These are phyloP conservation scores for Astrothelium macrocarpum DNA, from an alignment of 495 filamentous ascomycete species.

Conservation along the genomic window DNA sequence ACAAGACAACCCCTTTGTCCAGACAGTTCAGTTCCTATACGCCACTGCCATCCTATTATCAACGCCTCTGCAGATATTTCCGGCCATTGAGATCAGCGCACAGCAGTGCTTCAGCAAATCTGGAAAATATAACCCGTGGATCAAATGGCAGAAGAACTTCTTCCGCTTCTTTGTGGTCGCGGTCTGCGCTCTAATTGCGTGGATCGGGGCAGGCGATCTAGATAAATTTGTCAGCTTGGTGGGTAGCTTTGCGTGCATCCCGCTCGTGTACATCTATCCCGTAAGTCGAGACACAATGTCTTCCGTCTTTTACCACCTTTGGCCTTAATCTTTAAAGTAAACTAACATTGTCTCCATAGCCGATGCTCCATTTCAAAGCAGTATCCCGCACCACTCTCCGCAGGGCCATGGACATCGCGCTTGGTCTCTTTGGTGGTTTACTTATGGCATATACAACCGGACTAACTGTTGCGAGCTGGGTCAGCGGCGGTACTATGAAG, in stretches of 20 bases:
- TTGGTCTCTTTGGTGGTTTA: conserved; percentile 70
- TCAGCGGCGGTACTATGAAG: conserved; percentile 36
- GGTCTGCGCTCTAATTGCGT: conserved; percentile 42
- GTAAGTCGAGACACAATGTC: conserved; percentile 1
- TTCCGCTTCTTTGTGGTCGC: conserved; percentile 43
- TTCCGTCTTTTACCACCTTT: not conserved
- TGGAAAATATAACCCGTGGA: conserved; percentile 42
- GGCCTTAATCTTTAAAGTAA: not conserved
- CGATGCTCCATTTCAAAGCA: conserved; percentile 75
- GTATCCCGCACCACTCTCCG: conserved; percentile 57
- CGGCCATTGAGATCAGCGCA: conserved; percentile 53
- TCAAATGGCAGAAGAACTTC: conserved; percentile 59
- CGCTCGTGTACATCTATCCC: conserved; percentile 39
- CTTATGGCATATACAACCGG: conserved; percentile 86
- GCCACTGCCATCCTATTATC: conserved; percentile 53
- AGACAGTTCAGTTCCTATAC: conserved; percentile 57
- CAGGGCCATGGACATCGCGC: conserved; percentile 56
- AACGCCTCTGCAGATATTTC: conserved; percentile 56
- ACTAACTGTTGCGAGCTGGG: conserved; percentile 78
- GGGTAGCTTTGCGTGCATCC: conserved; percentile 50
- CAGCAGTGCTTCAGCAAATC: conserved; percentile 43
- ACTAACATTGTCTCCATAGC: conserved; percentile 39
- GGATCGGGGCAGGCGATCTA: conserved; percentile 47
- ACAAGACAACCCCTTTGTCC: conserved; percentile 51
- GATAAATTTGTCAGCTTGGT: conserved; percentile 57